Conservation (phyloP, 805 yeast species). For the Torulaspora microellipsoides region DNA sequence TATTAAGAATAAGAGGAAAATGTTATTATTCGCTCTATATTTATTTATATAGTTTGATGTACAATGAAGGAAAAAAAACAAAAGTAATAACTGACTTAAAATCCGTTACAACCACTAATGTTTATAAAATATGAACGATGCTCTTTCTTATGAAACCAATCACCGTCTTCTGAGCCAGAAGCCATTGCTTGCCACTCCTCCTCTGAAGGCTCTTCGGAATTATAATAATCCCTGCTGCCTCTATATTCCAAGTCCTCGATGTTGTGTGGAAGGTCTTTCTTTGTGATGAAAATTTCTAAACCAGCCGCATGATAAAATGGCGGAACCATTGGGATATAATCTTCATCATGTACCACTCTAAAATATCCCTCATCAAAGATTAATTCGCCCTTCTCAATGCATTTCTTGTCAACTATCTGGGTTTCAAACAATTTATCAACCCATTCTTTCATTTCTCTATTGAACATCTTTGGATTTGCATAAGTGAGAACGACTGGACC, state of each 20-base stretch:
- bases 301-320: constrained; percentile 51
- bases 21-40: too few relatives aligned
- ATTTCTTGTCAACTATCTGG: constrained; percentile 25
- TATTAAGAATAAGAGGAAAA: too few relatives aligned
- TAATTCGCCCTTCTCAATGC: constrained; percentile 26
- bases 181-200: constrained; percentile 5
- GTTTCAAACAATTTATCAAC: constrained; percentile 48
- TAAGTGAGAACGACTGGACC: constrained; percentile 52
- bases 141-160: constrained; percentile 34
- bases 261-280: constrained; percentile 33
- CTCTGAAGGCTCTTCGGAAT: constrained; percentile 1
- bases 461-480: constrained; percentile 66
- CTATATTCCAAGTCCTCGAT: constrained; percentile 25
- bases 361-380: constrained; percentile 39
- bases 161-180: constrained; percentile 7
- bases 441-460: constrained; percentile 45
- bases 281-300: constrained; percentile 43
- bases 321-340: constrained; percentile 57
- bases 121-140: constrained; percentile 38
- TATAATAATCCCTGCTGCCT: constrained; percentile 15
- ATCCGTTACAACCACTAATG: constrained; percentile 33
- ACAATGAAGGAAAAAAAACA: background rate
- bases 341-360: constrained; percentile 55
- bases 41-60: background rate
- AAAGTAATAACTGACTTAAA: constrained; percentile 7